A percentile compares a stretch with the other conserved stretches of the same genome.
Evolutionary conservation across 2,329 filamentous ascomycete species (phyloP).

Genomic region (Scedosporium minutisporum): DNA sequence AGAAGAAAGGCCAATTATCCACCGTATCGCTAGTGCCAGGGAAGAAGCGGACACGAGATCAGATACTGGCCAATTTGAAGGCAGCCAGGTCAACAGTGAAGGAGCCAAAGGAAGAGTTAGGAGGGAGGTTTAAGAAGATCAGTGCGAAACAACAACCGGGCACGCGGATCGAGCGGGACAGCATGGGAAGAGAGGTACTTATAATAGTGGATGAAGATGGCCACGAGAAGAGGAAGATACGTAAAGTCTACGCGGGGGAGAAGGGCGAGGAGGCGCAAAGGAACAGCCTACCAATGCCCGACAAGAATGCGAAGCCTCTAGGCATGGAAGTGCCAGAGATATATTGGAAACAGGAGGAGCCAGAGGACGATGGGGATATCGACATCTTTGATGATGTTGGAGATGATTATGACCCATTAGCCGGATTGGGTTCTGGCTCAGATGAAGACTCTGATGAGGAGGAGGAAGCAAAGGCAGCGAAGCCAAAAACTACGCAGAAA

Average conservation of each 20-base stretch:
- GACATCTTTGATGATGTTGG: slow-evolving; percentile 59
- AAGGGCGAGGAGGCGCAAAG: slow-evolving; percentile 24
- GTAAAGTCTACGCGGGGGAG: slow-evolving; percentile 36
- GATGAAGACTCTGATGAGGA: slow-evolving; percentile 28
- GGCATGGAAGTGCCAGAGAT: slow-evolving; percentile 58
- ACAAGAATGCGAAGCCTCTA: slow-evolving; percentile 46
- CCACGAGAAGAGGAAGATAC: slow-evolving; percentile 55
- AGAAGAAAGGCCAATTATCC: slow-evolving; percentile 50
- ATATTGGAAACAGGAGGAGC: slow-evolving; percentile 35
- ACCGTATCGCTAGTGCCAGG: slow-evolving; percentile 41
- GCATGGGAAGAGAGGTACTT: slow-evolving; percentile 51
- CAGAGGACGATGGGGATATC: slow-evolving; percentile 45
- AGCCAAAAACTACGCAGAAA: slow-evolving; percentile 19
- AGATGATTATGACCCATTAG: slow-evolving; percentile 59
- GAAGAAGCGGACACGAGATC: slow-evolving; percentile 54
- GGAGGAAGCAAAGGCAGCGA: slow-evolving; percentile 15
- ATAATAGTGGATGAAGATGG: slow-evolving; percentile 59
- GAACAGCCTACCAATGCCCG: slow-evolving; percentile 39
- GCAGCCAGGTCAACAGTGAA: slow-evolving; percentile 47
- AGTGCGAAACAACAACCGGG: slow-evolving; percentile 43
- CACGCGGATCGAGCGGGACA: slow-evolving; percentile 51
- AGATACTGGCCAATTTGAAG: slow-evolving; percentile 59
- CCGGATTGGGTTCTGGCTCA: slow-evolving; percentile 38
- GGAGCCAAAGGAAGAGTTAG: slow-evolving; percentile 40
- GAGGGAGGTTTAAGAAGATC: slow-evolving; percentile 56